Evolutionary conservation across 352 stramenopile species (phyloP).

Genomic region (Globisporangium uncinulatum): DNA sequence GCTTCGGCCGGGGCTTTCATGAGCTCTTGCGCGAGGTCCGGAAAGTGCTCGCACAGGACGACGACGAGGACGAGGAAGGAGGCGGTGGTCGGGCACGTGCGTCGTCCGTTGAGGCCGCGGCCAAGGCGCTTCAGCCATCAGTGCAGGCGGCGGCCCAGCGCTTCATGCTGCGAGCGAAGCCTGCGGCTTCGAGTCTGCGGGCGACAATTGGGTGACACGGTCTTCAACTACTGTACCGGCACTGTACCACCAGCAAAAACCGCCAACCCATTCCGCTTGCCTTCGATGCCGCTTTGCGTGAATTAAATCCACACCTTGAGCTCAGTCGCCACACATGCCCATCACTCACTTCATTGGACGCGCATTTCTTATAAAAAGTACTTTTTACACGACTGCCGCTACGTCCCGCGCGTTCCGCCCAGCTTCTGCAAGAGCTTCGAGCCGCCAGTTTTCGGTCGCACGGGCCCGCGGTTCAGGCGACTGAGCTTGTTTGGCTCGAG

Average conservation of each 20-base stretch:
- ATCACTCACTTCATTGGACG: background rate
- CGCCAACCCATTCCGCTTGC: no score
- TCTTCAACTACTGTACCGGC: no score
- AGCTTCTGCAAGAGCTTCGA: constrained; percentile 81
- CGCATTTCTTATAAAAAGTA: constrained; percentile 2
- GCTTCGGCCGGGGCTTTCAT: constrained; percentile 58
- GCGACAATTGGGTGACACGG: constrained; percentile 10
- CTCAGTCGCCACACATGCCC: no score
- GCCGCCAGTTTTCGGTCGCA: constrained; percentile 25
- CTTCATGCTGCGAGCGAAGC: constrained; percentile 22
- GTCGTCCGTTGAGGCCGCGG: constrained; percentile 14
- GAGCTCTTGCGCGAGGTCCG: constrained; percentile 44
- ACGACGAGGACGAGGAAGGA: constrained; percentile 6
- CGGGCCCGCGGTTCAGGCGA: constrained; percentile 35
- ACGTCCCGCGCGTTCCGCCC: constrained; percentile 18
- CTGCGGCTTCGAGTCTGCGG: background rate
- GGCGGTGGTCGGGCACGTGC: constrained; percentile 1
- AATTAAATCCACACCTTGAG: no score
- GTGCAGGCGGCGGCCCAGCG: constrained; percentile 29
- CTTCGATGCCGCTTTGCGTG: no score
- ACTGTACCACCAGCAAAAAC: no score
- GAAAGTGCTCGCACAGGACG: constrained; percentile 2
- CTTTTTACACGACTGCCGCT: background rate
- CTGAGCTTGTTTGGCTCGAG: constrained; percentile 51
- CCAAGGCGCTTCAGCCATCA: constrained; percentile 24